These are phyloP conservation scores for Boletus speciosus DNA, from an alignment of 768 basidiomycete genomes.

Conservation along the genomic window DNA sequence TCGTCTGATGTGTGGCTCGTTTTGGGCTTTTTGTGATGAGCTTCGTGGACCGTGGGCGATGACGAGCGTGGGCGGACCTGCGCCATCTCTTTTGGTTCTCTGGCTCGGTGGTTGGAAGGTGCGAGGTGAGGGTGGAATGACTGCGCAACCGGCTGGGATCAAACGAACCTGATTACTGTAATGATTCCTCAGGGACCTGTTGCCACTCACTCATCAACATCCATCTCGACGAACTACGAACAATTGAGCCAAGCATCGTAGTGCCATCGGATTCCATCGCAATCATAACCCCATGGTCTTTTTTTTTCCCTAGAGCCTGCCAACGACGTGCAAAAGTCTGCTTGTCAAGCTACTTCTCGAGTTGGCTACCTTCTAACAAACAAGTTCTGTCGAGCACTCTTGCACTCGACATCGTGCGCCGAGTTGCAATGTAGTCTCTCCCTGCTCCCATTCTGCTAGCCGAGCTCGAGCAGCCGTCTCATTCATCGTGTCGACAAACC, in stretches of 20 bases:
- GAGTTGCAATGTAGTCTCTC: not conserved
- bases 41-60: slow-evolving; percentile 34
- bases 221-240: too few relatives aligned
- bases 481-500: not conserved
- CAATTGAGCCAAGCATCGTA: not conserved
- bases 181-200: not conserved
- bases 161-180: too few relatives aligned
- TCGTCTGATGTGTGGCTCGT: slow-evolving; percentile 30
- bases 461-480: not conserved
- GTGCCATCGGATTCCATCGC: not conserved
- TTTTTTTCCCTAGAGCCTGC: not conserved
- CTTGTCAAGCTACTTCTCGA: not conserved
- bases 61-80: slow-evolving; percentile 46
- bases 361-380: not conserved
- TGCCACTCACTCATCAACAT: not conserved
- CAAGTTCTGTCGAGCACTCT: not conserved
- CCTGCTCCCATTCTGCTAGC: not conserved
- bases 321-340: not conserved
- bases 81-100: slow-evolving; percentile 32
- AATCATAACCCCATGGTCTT: not conserved
- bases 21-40: slow-evolving; percentile 36
- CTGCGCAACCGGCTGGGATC: not conserved
- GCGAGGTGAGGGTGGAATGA: not conserved
- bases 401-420: not conserved
- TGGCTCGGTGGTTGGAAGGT: not conserved